Evolutionary conservation across 768 basidiomycete species (phyloP).

Genomic region (Russula sp.): DNA sequence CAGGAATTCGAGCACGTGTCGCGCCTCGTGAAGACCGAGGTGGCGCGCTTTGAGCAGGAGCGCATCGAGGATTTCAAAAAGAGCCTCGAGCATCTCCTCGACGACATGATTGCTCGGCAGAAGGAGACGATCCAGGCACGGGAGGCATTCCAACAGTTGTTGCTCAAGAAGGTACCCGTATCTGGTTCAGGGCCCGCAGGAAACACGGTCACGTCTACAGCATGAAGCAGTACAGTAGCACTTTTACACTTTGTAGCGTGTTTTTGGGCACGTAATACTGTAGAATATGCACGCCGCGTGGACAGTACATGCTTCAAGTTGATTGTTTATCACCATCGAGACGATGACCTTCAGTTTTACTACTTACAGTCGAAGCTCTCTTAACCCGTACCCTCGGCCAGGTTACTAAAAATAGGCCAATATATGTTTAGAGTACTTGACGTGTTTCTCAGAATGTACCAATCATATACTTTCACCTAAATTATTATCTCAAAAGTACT

Average conservation of each 20-base stretch:
- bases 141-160: constrained; percentile 22
- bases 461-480: too few relatives aligned
- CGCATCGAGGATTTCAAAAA: constrained; percentile 90
- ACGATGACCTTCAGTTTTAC: too few relatives aligned
- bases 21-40: constrained; percentile 82
- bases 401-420: too few relatives aligned
- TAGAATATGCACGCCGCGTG: neutral
- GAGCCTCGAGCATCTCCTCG: constrained; percentile 74
- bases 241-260: neutral
- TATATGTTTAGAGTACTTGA: too few relatives aligned
- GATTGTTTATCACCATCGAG: too few relatives aligned
- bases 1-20: constrained; percentile 88
- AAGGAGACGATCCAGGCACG: constrained; percentile 48
- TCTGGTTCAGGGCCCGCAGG: constrained; percentile 10
- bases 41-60: constrained; percentile 88
- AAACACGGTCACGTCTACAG: constrained; percentile 1
- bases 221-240: neutral
- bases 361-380: too few relatives aligned
- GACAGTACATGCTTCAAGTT: too few relatives aligned
- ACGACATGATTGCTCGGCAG: constrained; percentile 82
- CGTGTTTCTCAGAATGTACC: too few relatives aligned
- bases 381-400: too few relatives aligned
- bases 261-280: neutral
- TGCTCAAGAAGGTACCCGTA: constrained; percentile 22
- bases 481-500: too few relatives aligned